These are phyloP conservation scores for Ambrosiella beaveri DNA, from an alignment of 2,329 filamentous ascomycete species.

Conservation along the genomic window DNA sequence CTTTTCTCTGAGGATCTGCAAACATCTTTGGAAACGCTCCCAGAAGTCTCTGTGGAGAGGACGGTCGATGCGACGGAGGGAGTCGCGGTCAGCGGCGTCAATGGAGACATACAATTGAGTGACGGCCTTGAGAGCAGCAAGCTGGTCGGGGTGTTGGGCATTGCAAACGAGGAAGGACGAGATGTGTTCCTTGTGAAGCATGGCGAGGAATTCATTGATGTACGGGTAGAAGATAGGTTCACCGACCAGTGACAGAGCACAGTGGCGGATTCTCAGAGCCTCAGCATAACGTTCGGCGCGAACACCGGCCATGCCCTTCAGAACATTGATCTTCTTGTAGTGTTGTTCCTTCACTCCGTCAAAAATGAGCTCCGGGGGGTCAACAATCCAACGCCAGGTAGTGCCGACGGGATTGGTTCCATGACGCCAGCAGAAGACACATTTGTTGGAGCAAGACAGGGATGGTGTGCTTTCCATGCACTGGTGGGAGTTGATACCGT, in stretches of 20 bases:
- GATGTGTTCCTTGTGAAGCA: slow-evolving; percentile 75
- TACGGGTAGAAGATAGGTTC: slow-evolving; percentile 98
- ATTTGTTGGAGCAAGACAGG: slow-evolving; percentile 92
- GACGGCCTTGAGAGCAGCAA: slow-evolving; percentile 64
- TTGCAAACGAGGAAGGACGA: slow-evolving; percentile 95
- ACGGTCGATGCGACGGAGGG: slow-evolving; percentile 71
- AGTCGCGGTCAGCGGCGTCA: slow-evolving; percentile 81
- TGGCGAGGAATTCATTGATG: slow-evolving; percentile 76
- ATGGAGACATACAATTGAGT: slow-evolving; percentile 96
- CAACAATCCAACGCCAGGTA: slow-evolving; percentile 91
- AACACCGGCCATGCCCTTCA: slow-evolving; percentile 84
- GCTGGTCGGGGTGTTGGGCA: slow-evolving; percentile 84
- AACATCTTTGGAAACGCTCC: slow-evolving; percentile 82
- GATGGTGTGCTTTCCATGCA: slow-evolving; percentile 98
- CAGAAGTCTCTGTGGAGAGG: slow-evolving; percentile 93
- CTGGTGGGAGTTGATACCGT: slow-evolving; percentile 87
- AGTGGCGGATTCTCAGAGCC: slow-evolving; percentile 85
- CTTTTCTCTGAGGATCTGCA: slow-evolving; percentile 74
- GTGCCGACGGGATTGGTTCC: slow-evolving; percentile 95
- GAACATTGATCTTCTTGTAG: slow-evolving; percentile 95
- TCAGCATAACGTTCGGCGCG: slow-evolving; percentile 82
- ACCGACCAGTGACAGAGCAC: slow-evolving; percentile 77
- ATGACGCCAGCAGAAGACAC: slow-evolving; percentile 97
- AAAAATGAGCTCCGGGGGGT: slow-evolving; percentile 79
- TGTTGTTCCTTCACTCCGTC: slow-evolving; percentile 78